Conservation (phyloP, 768 basidiomycete genomes). For the Amanita pallidorosea region DNA sequence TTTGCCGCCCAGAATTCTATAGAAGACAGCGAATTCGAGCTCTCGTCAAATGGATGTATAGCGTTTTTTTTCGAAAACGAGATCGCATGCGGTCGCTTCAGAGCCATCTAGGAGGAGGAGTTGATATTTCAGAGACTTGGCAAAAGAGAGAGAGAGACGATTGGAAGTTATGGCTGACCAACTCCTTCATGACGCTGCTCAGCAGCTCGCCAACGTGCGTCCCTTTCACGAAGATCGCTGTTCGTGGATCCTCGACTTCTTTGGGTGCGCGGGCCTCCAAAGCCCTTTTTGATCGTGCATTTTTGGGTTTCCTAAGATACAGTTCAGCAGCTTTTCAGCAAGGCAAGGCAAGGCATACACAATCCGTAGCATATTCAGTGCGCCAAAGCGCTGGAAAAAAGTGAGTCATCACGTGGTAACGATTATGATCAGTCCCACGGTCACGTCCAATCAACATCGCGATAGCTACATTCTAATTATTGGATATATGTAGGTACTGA, state of each 20-base stretch:
- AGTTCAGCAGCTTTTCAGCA: not conserved
- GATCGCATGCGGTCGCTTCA: slow-evolving; percentile 86
- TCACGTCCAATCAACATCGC: too few relatives aligned
- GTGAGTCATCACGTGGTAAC: not conserved
- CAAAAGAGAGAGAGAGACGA: too few relatives aligned
- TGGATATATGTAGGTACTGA: not conserved
- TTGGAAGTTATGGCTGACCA: slow-evolving; percentile 42
- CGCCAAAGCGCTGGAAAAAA: not conserved
- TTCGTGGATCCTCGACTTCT: slow-evolving; percentile 80
- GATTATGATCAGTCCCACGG: too few relatives aligned
- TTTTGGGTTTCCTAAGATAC: slow-evolving; percentile 68
- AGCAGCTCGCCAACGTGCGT: slow-evolving; percentile 78
- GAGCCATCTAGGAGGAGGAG: slow-evolving; percentile 78
- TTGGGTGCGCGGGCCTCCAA: slow-evolving; percentile 82
- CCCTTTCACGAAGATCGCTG: slow-evolving; percentile 83
- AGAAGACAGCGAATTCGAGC: slow-evolving; percentile 38
- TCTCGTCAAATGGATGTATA: slow-evolving; percentile 84
- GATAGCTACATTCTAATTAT: not conserved
- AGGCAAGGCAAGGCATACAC: slow-evolving; percentile 11
- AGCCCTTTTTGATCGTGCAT: slow-evolving; percentile 89
- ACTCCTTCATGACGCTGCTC: slow-evolving; percentile 74
- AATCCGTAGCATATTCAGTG: slow-evolving; percentile 13
- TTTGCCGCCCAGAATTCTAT: slow-evolving; percentile 90
- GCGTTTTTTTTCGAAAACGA: slow-evolving; percentile 91
- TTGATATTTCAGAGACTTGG: not conserved